Conservation (phyloP, 2,329 filamentous ascomycete species). For the Cucurbitaria berberidis region DNA sequence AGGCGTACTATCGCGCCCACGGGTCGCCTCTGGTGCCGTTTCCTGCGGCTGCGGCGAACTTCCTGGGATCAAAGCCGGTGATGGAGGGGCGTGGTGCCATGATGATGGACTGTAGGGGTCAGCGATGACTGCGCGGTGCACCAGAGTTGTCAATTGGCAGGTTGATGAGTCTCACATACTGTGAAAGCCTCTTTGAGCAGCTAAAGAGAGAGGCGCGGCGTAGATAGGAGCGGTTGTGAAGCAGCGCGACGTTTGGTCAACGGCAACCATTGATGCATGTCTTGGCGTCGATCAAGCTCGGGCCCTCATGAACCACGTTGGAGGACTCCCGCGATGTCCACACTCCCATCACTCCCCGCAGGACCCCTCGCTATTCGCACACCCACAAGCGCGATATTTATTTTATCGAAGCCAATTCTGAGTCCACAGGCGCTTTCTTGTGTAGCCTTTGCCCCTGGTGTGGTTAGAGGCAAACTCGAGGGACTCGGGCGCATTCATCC, state of each 20-base stretch:
- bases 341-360: background rate
- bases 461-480: background rate
- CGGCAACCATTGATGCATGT: background rate
- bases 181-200: constrained; percentile 31
- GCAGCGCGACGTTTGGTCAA: constrained; percentile 17
- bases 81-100: constrained; percentile 71
- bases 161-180: constrained; percentile 24
- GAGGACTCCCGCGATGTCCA: background rate
- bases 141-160: constrained; percentile 2
- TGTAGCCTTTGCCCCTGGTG: background rate
- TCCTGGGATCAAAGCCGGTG: constrained; percentile 89
- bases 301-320: constrained; percentile 7
- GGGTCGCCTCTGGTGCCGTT: constrained; percentile 64
- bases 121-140: constrained; percentile 12
- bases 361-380: background rate
- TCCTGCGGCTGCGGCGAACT: constrained; percentile 75
- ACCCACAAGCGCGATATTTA: background rate
- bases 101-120: constrained; percentile 38
- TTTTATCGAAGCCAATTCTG: background rate
- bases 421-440: background rate
- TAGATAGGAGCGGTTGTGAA: constrained; percentile 24
- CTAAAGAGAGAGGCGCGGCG: constrained; percentile 21
- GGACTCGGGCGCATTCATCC: constrained; percentile 16
- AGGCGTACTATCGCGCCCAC: constrained; percentile 65
- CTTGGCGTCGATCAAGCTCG: constrained; percentile 11